A percentile compares a stretch with the other conserved stretches of the same genome.
phyloP scores from a whole-genome alignment of 1,284 basidiomycete species.

The Flammula alnicola region DNA sequence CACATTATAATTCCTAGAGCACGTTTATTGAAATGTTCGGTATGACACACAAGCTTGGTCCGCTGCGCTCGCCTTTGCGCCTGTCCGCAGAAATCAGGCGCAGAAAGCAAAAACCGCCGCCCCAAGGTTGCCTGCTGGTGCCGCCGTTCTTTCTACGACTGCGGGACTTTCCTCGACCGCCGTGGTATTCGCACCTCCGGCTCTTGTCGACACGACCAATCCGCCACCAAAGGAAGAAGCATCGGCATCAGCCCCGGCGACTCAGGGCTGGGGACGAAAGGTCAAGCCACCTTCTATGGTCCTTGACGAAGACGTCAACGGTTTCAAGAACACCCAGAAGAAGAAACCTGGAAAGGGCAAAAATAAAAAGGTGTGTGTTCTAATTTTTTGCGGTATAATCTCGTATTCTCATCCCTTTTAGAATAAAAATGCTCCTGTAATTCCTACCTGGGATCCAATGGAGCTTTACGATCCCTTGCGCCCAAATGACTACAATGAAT shows the following conservation, averaged over 20 bases:
- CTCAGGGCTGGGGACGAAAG: constrained; percentile 79
- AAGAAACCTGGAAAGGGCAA: constrained; percentile 56
- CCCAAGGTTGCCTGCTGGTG: constrained; percentile 65
- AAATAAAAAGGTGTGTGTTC: constrained; percentile 61
- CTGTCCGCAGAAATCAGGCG: constrained; percentile 60
- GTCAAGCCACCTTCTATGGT: constrained; percentile 89
- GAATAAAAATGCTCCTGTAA: constrained; percentile 62
- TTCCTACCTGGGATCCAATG: constrained; percentile 72
- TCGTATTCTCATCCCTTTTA: constrained; percentile 31
- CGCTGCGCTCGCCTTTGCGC: constrained; percentile 84
- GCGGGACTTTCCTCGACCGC: constrained; percentile 67
- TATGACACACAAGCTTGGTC: constrained; percentile 69
- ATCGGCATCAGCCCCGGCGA: constrained; percentile 26
- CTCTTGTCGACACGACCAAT: constrained; percentile 48
- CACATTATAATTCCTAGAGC: constrained; percentile 41
- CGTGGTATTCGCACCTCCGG: constrained; percentile 72
- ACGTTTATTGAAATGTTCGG: constrained; percentile 50
- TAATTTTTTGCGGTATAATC: constrained; percentile 1
- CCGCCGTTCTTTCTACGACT: constrained; percentile 46
- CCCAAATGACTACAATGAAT: constrained; percentile 88
- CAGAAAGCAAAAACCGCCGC: constrained; percentile 58
- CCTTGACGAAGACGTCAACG: constrained; percentile 85
- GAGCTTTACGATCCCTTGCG: constrained; percentile 81
- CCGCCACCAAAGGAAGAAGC: constrained; percentile 4
- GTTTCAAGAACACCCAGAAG: constrained; percentile 65